Evolutionary conservation across 2,329 filamentous ascomycete species (phyloP).

Genomic region (Talaromyces sp.): DNA sequence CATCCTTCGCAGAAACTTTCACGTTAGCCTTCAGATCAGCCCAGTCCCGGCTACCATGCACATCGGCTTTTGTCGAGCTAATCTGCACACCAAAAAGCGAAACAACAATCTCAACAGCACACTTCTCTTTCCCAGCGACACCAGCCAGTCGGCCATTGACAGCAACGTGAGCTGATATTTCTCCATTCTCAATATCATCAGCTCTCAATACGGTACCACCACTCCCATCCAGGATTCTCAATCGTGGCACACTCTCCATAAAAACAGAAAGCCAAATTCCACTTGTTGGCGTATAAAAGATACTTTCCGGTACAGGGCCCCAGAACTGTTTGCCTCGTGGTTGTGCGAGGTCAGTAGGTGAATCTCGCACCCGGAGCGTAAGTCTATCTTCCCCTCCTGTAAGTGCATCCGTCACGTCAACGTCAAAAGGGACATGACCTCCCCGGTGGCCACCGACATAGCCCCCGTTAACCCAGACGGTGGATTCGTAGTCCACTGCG

Average conservation of each 20-base stretch:
- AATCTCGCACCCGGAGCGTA: conserved; percentile 64
- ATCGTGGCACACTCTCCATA: conserved; percentile 58
- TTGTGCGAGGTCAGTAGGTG: conserved; percentile 65
- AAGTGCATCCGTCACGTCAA: conserved; percentile 56
- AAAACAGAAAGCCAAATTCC: conserved; percentile 78
- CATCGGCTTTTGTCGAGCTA: conserved; percentile 45
- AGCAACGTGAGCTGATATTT: conserved; percentile 55
- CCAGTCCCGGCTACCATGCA: conserved; percentile 56
- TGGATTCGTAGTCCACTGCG: conserved; percentile 55
- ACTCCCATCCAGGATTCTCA: conserved; percentile 61
- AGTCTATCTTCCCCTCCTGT: conserved; percentile 40
- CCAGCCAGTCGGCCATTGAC: conserved; percentile 43
- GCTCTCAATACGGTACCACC: conserved; percentile 63
- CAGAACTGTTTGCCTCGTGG: conserved; percentile 71
- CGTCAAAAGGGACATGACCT: conserved; percentile 64
- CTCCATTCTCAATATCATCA: conserved; percentile 55
- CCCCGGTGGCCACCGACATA: conserved; percentile 57
- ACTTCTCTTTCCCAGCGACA: conserved; percentile 28
- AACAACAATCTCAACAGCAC: conserved; percentile 58
- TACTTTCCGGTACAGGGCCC: conserved; percentile 54
- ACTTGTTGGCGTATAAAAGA: conserved; percentile 72
- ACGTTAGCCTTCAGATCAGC: conserved; percentile 53
- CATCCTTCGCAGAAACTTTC: conserved; percentile 44
- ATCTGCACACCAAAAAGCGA: conserved; percentile 55
- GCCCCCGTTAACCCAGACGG: conserved; percentile 60